Evolutionary conservation across 164 flowering plant genomes (phyloP).

Genomic region (Magnolia changhungtana): DNA sequence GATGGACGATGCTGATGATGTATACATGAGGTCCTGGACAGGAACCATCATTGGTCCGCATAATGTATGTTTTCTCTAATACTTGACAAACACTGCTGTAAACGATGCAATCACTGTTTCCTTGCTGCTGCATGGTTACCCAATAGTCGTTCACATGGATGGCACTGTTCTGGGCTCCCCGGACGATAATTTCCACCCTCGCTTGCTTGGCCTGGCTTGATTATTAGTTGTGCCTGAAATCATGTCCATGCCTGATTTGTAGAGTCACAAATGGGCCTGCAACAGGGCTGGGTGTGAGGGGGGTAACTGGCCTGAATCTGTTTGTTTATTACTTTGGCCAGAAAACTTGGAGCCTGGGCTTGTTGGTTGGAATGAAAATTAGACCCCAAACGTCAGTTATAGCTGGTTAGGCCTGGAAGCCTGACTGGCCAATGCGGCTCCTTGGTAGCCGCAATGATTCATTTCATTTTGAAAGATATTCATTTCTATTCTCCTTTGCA

Average conservation of each 20-base stretch:
- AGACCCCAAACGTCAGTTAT: no score
- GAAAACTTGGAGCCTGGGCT: neutral
- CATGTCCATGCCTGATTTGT: neutral
- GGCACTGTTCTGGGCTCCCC: neutral
- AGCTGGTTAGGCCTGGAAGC: neutral
- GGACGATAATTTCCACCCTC: neutral
- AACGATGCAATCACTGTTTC: neutral
- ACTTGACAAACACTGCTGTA: neutral
- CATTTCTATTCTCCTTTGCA: constrained; percentile 21
- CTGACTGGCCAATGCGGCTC: neutral
- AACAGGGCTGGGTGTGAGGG: neutral
- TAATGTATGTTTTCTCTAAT: constrained; percentile 32
- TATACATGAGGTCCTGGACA: constrained; percentile 68
- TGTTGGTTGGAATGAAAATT: neutral
- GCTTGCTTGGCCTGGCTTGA: neutral
- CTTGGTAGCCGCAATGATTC: neutral
- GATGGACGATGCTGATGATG: constrained; percentile 75
- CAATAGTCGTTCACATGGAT: neutral
- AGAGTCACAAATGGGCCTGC: neutral
- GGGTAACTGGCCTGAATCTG: neutral
- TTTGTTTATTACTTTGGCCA: neutral
- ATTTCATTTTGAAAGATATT: constrained; percentile 4
- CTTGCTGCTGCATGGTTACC: neutral
- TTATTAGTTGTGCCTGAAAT: neutral
- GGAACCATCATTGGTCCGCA: constrained; percentile 74